Evolutionary conservation across 2,329 filamentous ascomycete genomes (phyloP).

Genomic region (Aspergillus fumigatiaffinis): DNA sequence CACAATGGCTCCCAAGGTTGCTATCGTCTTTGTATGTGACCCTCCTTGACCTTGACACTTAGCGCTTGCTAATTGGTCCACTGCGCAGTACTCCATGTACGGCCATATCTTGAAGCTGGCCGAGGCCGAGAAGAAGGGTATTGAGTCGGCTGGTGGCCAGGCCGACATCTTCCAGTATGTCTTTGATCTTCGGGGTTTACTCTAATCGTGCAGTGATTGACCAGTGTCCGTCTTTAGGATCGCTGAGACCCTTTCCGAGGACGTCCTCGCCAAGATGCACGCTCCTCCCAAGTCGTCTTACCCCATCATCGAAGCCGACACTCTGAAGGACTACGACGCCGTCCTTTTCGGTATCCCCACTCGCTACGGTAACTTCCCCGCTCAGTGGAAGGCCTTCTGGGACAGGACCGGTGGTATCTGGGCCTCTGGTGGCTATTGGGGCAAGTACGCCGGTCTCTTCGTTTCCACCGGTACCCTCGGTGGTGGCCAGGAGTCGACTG

Average conservation of each 20-base stretch:
- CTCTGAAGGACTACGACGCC: slow-evolving; percentile 73
- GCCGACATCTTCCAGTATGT: slow-evolving; percentile 77
- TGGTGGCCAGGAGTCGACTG: slow-evolving; percentile 91
- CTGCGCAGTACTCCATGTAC: slow-evolving; percentile 78
- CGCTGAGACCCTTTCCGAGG: slow-evolving; percentile 77
- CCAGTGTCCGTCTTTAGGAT: slow-evolving; percentile 49
- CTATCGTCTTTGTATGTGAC: slow-evolving; percentile 76
- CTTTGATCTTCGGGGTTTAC: not conserved
- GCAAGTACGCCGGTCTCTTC: slow-evolving; percentile 91
- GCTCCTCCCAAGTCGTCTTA: slow-evolving; percentile 72
- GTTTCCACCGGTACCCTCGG: slow-evolving; percentile 78
- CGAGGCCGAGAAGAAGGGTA: slow-evolving; percentile 84
- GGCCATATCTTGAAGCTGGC: slow-evolving; percentile 83
- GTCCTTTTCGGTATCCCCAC: slow-evolving; percentile 95
- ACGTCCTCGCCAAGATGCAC: slow-evolving; percentile 86
- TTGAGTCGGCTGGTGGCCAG: slow-evolving; percentile 78
- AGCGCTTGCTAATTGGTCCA: slow-evolving; percentile 6
- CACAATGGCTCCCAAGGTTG: slow-evolving; percentile 84
- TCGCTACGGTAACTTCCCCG: slow-evolving; percentile 93
- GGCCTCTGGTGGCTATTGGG: slow-evolving; percentile 69
- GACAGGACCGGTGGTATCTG: slow-evolving; percentile 86
- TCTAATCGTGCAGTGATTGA: not conserved
- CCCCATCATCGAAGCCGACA: slow-evolving; percentile 57
- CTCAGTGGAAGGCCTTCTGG: slow-evolving; percentile 85
- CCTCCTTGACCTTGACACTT: slow-evolving; percentile 7